Base-by-base conservation (phyloP, 306 rosid species). In the Lathyrus aphaca region DNA sequence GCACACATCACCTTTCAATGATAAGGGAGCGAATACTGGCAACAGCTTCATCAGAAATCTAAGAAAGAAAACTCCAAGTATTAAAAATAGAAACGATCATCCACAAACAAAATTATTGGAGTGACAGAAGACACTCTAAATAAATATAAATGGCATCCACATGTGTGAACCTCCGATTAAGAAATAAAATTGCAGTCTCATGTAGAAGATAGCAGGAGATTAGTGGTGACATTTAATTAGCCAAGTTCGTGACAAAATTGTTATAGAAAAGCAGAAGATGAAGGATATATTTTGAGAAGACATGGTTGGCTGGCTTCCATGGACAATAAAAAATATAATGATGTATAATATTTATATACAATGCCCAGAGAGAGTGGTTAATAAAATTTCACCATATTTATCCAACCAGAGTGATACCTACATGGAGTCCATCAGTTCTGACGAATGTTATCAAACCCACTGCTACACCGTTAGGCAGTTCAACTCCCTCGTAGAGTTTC, bases 341-440 rank as follows among this genome's bases (percentile, higher is more conserved):
- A 38, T 70, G 17, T 59, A 35, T 7, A 14, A 66, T 50, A 59
- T 29, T 45, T 76, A 69, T 70, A 46, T 56, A 32, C 43, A 49
- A 64, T 46, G 74, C 66, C 21, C 62, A 67, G 29, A 69, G 39
- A 69, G 39, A 55, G 48, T 15, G 71, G 64, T 59, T 71, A 64
- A 61, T 18, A 66, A 29, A 42, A 44, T 50, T 73, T 71, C 45
- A 57, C 42, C 68, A 72, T 18, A 80, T 78, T 72, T 67, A 74
- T 60, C 77, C 77, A 80, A 80, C 80, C 71, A 81, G 84, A 76
- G 76, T 15, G 89, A 64, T 75, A 84, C 96, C 76, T 87, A 94
- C 99, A 57, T 94, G 97, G 71, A 82, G 74, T 67, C 99, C 99
- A 83, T 94, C 99, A 21, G 99, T 94, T 84, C 97, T 84, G 61